Base-by-base conservation (phyloP, 441 rosid species). In the Arabidopsis lyrata region DNA sequence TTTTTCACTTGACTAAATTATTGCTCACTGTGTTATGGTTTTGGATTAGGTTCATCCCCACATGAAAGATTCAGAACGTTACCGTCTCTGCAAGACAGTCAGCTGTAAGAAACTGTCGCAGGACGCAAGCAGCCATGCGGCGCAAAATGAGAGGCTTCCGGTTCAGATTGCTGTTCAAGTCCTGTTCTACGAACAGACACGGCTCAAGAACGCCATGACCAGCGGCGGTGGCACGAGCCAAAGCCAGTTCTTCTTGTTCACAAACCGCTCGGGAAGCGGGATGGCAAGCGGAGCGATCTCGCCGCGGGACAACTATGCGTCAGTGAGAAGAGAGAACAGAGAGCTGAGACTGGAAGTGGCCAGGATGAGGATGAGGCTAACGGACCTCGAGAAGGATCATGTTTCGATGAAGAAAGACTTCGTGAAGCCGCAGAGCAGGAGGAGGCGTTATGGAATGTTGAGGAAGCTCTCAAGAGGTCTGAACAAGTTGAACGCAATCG, bases 211-310 rank as follows among this genome's bases (percentile, higher is more conserved):
- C 62, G 92, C 97, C 3, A 95, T 90, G 97, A 90, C 79, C n/a
- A 76, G 72, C 5, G 55, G 72, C 5, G 41, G 52, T 16, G 92
- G 95, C 63, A 82, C 82, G 39, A 90, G 91, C 42, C 88, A 90
- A 14, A 89, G 90, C 77, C 88, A 90, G 72, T 95, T 87, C 78
- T 85, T 92, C 77, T 86, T 95, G 82, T 87, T 92, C 8, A 96
- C 93, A 6, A 93, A 88, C 69, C 84, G 99, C 9, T 91, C 97
- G 0, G 78, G 91, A 71, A 90, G 98, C 13, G 96, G 96, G 1
- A 91, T 90, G 6, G 96, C 93, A 10, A 93, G 98, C n/a, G 98
- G 98, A 54, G 97, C 98, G 20, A 94, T 94, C 54, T 94, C 98
- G 1, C 98, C 96, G 0, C 77, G 96, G 65, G 98, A 91, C 75